These are phyloP conservation scores for Populus alba DNA, from an alignment of 345 rosid species.

Conservation along the genomic window DNA sequence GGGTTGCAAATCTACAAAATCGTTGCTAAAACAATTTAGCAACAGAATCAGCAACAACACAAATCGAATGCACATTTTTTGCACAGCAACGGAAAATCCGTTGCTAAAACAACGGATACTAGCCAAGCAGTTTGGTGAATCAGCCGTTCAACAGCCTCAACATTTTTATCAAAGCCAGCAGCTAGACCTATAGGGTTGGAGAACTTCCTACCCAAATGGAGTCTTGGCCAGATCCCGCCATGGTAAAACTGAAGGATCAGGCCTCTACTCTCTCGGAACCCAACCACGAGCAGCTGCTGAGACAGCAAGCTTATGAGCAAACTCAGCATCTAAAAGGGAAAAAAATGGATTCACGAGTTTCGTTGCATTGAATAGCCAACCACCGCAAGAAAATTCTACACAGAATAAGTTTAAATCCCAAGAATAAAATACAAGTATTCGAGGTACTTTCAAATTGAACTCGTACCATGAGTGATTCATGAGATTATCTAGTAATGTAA, in stretches of 20 bases:
- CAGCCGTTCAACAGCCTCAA: constrained; percentile 95
- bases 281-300: constrained; percentile 93
- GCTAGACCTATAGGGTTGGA: constrained; percentile 95
- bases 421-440: neutral
- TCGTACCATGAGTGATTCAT: neutral
- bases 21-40: too few species aligned
- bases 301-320: constrained; percentile 85
- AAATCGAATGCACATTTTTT: too few species aligned
- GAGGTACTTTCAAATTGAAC: neutral
- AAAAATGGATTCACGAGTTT: constrained; percentile 91
- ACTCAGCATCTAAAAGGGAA: constrained; percentile 91
- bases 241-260: constrained; percentile 68
- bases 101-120: too few species aligned
- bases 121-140: too few species aligned
- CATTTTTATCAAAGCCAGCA: constrained; percentile 99
- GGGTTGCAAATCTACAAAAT: too few species aligned
- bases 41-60: too few species aligned
- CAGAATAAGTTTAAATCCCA: neutral
- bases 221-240: too few species aligned
- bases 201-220: constrained; percentile 94
- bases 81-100: too few species aligned
- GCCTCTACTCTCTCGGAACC: constrained; percentile 96
- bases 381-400: constrained; percentile 46
- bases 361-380: constrained; percentile 92
- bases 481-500: neutral